phyloP scores from a whole-genome alignment of 192 early-diverging fungal species.

The Nowakowskiella sp. region DNA sequence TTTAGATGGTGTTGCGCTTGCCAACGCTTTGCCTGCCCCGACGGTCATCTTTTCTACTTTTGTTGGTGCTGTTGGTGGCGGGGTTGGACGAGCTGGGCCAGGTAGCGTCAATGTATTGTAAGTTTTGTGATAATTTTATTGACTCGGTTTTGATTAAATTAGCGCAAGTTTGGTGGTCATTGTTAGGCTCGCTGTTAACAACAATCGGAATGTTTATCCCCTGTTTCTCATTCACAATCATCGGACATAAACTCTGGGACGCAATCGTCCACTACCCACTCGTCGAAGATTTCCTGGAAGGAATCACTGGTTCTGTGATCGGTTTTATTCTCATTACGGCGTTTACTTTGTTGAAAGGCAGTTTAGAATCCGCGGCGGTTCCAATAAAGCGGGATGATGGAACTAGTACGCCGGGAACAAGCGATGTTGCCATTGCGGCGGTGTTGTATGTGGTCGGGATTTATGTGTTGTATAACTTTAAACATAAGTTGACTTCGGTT shows the following conservation, averaged over 20 bases:
- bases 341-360: constrained; percentile 9
- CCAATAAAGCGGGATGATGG: no score
- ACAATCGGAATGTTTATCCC: constrained; percentile 30
- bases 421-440: constrained; percentile 8
- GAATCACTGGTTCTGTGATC: constrained; percentile 24
- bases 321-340: constrained; percentile 29
- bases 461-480: constrained; percentile 21
- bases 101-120: no score
- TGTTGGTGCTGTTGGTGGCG: no score
- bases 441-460: constrained; percentile 23
- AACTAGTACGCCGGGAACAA: no score
- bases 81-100: no score
- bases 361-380: no score
- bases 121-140: no score
- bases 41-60: constrained; percentile 42
- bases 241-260: constrained; percentile 29
- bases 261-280: constrained; percentile 13
- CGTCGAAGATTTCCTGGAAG: constrained; percentile 19
- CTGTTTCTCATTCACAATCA: constrained; percentile 31
- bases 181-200: constrained; percentile 21
- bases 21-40: constrained; percentile 41
- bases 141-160: no score
- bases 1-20: constrained; percentile 43
- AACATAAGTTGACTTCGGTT: constrained; percentile 10
- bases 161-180: no score